phyloP scores from a whole-genome alignment of 2,329 filamentous ascomycete genomes.

The Stagonosporopsis vannaccii region DNA sequence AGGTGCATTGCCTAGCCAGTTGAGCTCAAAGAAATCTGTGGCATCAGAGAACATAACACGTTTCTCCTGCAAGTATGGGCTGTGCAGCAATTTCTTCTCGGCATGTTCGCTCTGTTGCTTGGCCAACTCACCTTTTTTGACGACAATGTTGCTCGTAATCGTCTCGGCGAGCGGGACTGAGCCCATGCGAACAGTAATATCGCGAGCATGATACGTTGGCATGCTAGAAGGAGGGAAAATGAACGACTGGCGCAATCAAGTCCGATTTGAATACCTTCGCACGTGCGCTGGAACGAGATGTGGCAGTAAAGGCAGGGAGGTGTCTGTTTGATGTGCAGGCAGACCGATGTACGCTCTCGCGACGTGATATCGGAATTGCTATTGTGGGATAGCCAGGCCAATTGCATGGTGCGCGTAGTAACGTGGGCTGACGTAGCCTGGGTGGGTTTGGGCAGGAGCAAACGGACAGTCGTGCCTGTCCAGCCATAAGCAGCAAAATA shows the following conservation, averaged over 20 bases:
- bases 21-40: constrained; percentile 27
- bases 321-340: constrained; percentile 8
- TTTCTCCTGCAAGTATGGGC: constrained; percentile 34
- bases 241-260: neutral
- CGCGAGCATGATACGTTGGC: constrained; percentile 43
- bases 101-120: constrained; percentile 28
- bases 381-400: constrained; percentile 10
- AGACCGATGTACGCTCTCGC: constrained; percentile 2
- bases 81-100: constrained; percentile 29
- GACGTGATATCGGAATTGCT: constrained; percentile 4
- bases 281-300: neutral
- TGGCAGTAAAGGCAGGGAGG: neutral
- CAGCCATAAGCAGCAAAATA: neutral
- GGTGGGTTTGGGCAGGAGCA: constrained; percentile 21
- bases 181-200: constrained; percentile 36
- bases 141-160: constrained; percentile 31
- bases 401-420: constrained; percentile 21
- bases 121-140: constrained; percentile 33
- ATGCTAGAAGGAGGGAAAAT: constrained; percentile 21
- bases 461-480: constrained; percentile 12
- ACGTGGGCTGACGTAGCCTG: constrained; percentile 15
- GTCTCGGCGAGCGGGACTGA: constrained; percentile 36
- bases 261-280: neutral
- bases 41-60: constrained; percentile 38
- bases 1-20: constrained; percentile 41